Base-by-base conservation (phyloP, 2,329 filamentous ascomycete genomes). In the Phialophora verrucosa region DNA sequence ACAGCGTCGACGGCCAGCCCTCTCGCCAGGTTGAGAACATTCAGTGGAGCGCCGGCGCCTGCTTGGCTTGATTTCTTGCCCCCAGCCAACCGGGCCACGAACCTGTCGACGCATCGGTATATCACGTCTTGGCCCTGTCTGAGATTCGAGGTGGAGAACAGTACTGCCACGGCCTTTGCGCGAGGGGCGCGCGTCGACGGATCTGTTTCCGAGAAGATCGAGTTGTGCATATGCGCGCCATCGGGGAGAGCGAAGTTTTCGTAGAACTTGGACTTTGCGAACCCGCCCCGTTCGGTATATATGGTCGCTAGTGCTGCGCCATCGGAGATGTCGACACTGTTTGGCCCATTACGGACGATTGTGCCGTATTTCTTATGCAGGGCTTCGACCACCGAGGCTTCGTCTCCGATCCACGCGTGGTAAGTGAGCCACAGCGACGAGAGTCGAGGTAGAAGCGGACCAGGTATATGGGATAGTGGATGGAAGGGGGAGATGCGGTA, bases 231-330 rank as follows among this genome's bases (percentile, higher is more conserved):
- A 14, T 51, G 47, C 47, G 47, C 25, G 0, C 83, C 83, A 69
- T 86, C 85, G 11, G 59, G 59, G 20, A 86, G 83, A 65, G 87
- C 83, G 70, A 87, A 87, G 68, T 87, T 87, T 0, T 75, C 74
- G 72, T 87, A 87, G 64, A 78, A 82, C 0, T 73, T 70, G 0
- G 83, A 78, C 72, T 88, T 87, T 0, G 75, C 73, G 61, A 87
- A 87, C 0, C 85, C 85, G 3, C 85, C 84, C 44, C 77, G 81
- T 2, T 78, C 75, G 12, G 81, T 73, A 72, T 88, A 87, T 35
- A 87, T 84, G 1, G 81, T 75, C 0, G 78, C 75, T 27, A 85
- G 71, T 0, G 82, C 83, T 17, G 76, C 77, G 10, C 79, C 80
- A 57, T 82, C 80, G 7, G 79, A 73, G 59, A 84, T 79, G 62